Percentiles rank a stretch among this genome's conserved stretches.
Evolutionary conservation across 768 basidiomycete genomes (phyloP).

Genomic region (Neoboletus subvelutipes): DNA sequence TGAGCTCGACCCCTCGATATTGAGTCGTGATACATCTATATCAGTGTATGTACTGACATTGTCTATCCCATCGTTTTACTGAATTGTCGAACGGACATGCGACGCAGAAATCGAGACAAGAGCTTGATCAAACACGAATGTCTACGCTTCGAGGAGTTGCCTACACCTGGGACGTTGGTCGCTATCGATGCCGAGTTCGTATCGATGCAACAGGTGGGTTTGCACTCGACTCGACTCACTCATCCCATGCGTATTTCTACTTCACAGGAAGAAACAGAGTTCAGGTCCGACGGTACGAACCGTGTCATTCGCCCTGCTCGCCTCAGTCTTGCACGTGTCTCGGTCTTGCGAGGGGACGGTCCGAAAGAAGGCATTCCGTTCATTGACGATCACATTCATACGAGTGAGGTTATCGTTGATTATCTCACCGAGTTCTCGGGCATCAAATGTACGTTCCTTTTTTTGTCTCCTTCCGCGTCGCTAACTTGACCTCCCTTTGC

Average conservation of each 20-base stretch:
- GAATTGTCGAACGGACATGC: neutral
- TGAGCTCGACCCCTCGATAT: slow-evolving; percentile 67
- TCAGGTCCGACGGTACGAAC: slow-evolving; percentile 91
- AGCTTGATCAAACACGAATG: slow-evolving; percentile 75
- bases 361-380: slow-evolving; percentile 81
- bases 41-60: slow-evolving; percentile 55
- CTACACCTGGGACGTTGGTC: slow-evolving; percentile 81
- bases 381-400: slow-evolving; percentile 98
- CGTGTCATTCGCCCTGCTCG: slow-evolving; percentile 90
- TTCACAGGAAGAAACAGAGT: slow-evolving; percentile 88
- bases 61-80: neutral
- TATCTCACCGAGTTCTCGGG: slow-evolving; percentile 98
- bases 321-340: slow-evolving; percentile 90
- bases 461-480: neutral
- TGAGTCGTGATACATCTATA: slow-evolving; percentile 86
- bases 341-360: slow-evolving; percentile 86
- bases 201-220: slow-evolving; percentile 82
- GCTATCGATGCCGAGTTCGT: slow-evolving; percentile 99
- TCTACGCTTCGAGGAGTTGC: slow-evolving; percentile 72
- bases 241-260: neutral
- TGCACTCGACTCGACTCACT: neutral
- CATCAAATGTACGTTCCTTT: slow-evolving; percentile 69
- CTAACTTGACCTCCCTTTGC: too few species aligned
- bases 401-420: slow-evolving; percentile 92
- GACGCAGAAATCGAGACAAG: slow-evolving; percentile 69